phyloP scores from a whole-genome alignment of 2,329 filamentous ascomycete genomes.

The Septoria linicola region DNA sequence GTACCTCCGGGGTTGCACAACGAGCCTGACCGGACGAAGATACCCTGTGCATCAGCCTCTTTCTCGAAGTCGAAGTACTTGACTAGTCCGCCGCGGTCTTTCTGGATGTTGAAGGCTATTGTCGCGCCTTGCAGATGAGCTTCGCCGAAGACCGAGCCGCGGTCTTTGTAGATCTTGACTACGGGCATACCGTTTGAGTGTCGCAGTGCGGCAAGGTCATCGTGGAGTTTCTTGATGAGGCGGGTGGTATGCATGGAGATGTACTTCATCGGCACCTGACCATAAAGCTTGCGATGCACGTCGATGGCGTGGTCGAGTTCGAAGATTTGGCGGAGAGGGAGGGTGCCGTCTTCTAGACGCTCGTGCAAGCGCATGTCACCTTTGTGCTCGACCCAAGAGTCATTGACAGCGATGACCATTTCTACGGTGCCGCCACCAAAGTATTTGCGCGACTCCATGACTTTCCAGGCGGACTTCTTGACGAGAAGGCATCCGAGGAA shows the following conservation, averaged over 20 bases:
- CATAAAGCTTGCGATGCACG: conserved; percentile 67
- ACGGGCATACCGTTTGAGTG: conserved; percentile 68
- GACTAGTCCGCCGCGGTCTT: conserved; percentile 67
- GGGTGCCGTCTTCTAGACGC: conserved; percentile 80
- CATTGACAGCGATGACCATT: conserved; percentile 70
- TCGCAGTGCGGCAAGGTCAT: conserved; percentile 57
- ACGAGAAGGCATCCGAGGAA: conserved; percentile 83
- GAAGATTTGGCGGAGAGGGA: conserved; percentile 84
- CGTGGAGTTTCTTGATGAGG: conserved; percentile 59
- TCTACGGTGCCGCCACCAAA: conserved; percentile 94
- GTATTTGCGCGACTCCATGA: conserved; percentile 65
- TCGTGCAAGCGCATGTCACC: conserved; percentile 66
- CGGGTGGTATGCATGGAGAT: conserved; percentile 70
- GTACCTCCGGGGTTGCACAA: conserved; percentile 89
- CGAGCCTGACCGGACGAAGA: conserved; percentile 81
- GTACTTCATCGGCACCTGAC: conserved; percentile 58
- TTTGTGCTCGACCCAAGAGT: conserved; percentile 79
- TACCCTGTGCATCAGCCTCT: conserved; percentile 69
- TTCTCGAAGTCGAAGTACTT: conserved; percentile 83
- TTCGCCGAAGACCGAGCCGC: conserved; percentile 44
- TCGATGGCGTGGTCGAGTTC: conserved; percentile 73
- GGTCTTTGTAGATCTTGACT: conserved; percentile 62
- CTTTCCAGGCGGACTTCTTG: conserved; percentile 64
- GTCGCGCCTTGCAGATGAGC: conserved; percentile 63
- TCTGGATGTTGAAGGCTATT: conserved; percentile 77